Evolutionary conservation across 2,329 filamentous ascomycete species (phyloP), one percentile per base, ranked within the genome.

Genomic region (Ophiosphaerella herpotricha): DNA sequence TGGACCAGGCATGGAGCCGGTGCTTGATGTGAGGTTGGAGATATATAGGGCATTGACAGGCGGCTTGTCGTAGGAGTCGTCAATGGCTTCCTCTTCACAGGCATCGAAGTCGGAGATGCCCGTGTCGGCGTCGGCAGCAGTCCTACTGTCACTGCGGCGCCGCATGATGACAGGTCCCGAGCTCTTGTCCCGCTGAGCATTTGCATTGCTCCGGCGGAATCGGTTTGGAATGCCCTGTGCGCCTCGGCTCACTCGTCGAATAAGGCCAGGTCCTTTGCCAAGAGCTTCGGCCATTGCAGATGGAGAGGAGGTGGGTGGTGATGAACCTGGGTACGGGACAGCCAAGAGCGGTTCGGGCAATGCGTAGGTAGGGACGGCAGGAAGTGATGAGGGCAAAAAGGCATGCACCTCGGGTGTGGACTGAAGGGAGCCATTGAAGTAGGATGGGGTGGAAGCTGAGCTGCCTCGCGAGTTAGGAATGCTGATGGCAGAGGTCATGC

Each of bases 111-210:
- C 78, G 12, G 78, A 79, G 26, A 79, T 69, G 50, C 81, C 78
- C 43, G 76, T 67, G 32, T 73, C 69, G 34, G 57, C 73, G 32
- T 78, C 77, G 45, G 74, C 77, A 36, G 87, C 87, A 58, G 85
- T 89, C 73, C 89, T 94, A 77, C 92, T 96, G 72, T 95, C 91
- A 72, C 92, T 97, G 58, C 92, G 86, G 50, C 91, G 83, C 55
- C 93, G 86, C 73, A 96, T 85, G 44, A 96, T 89, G 48, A 91
- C 88, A 1, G 94, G 94, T 0, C 94, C 94, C 23, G 91, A 87
- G 68, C 92, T 97, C 54, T 89, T 87, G 67, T 97, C 91, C 36
- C 92, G 86, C 69, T 88, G 90, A 5, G 75, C 70, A 53, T 86
- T 85, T 1, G 87, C 87, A 2, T 90, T 91, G 13, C 90, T 95